phyloP scores from a whole-genome alignment of 73 alveolate species.

The Paramecium biaurelia region DNA sequence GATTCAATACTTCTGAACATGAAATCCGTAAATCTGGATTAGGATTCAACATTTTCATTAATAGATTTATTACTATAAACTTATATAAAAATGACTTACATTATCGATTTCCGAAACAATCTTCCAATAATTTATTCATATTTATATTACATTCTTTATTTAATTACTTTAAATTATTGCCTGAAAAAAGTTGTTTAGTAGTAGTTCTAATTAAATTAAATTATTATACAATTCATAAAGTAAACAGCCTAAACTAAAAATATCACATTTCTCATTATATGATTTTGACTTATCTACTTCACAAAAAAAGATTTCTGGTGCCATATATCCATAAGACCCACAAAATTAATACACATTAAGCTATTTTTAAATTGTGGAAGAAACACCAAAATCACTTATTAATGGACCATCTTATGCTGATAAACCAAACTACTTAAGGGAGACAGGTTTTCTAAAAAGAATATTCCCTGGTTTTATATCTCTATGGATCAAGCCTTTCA shows the following conservation, averaged over 20 bases:
- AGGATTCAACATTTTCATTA: constrained; percentile 2
- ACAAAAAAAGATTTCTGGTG: constrained; percentile 12
- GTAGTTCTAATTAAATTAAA: not conserved
- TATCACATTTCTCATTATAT: constrained; percentile 28
- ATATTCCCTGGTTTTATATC: constrained; percentile 43
- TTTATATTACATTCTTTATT: constrained; percentile 8
- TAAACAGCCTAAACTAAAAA: constrained; percentile 36
- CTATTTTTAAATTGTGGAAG: not conserved
- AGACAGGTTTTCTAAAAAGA: not conserved
- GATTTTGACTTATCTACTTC: not conserved
- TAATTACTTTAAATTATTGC: not conserved
- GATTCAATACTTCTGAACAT: not conserved
- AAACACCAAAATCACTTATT: constrained; percentile 47
- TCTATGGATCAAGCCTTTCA: constrained; percentile 20
- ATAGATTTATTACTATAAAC: not conserved
- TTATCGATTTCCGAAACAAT: constrained; percentile 12
- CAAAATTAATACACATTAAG: constrained; percentile 10
- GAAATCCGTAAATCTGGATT: not conserved
- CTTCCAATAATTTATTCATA: not conserved
- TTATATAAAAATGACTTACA: not conserved
- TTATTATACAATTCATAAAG: constrained; percentile 21
- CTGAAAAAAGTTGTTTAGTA: not conserved
- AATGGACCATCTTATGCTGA: not conserved
- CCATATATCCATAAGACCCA: constrained; percentile 52
- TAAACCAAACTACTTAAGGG: not conserved